A percentile compares a stretch with the other conserved stretches of the same genome.
Conservation (phyloP, 805 yeast genomes). For the Phaffomyces antillensis region DNA sequence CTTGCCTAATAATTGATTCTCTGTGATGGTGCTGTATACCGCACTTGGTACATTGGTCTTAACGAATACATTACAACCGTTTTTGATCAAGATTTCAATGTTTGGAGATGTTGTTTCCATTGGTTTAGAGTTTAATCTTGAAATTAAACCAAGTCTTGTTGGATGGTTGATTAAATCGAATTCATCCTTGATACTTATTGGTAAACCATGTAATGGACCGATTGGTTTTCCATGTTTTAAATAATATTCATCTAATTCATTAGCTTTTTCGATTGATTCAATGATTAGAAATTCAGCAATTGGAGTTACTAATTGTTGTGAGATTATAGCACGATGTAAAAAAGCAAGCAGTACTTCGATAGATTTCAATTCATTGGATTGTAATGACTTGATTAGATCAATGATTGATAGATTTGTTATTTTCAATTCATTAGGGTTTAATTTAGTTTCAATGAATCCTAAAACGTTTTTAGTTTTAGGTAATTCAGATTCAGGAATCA, state of each 20-base stretch:
- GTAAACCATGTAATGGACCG: constrained; percentile 64
- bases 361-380: constrained; percentile 26
- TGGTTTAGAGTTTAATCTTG: constrained; percentile 28
- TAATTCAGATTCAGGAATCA: background rate
- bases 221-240: constrained; percentile 37
- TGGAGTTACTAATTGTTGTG: constrained; percentile 39
- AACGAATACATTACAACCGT: constrained; percentile 45
- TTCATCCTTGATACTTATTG: constrained; percentile 48
- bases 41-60: constrained; percentile 47
- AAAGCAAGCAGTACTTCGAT: constrained; percentile 42
- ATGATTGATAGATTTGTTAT: background rate
- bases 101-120: constrained; percentile 28
- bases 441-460: background rate
- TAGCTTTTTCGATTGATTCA: constrained; percentile 48
- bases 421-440: background rate
- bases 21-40: constrained; percentile 38
- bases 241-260: constrained; percentile 41
- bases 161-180: constrained; percentile 34
- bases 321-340: constrained; percentile 46
- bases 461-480: constrained; percentile 1
- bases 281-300: constrained; percentile 34
- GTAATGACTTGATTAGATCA: constrained; percentile 27
- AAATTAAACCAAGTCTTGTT: constrained; percentile 39
- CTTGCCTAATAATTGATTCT: constrained; percentile 35
- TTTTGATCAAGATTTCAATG: constrained; percentile 30